Evolutionary conservation across 2,329 filamentous ascomycete species (phyloP).

Genomic region (Xylaria sp.): DNA sequence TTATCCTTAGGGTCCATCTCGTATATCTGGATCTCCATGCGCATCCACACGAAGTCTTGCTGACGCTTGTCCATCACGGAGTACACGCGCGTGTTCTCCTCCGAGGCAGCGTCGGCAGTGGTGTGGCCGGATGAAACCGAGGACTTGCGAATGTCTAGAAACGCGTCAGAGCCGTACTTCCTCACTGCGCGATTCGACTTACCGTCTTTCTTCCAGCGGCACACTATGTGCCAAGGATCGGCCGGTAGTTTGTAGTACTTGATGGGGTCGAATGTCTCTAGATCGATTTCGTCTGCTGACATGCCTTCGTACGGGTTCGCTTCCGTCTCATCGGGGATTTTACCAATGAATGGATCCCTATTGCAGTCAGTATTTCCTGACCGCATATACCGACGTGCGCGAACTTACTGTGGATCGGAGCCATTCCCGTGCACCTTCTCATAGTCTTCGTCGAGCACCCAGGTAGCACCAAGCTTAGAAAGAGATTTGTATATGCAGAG

Average conservation of each 20-base stretch:
- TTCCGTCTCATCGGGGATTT: slow-evolving; percentile 2
- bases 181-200: slow-evolving; percentile 57
- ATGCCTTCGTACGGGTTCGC: slow-evolving; percentile 36
- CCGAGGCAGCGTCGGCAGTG: slow-evolving; percentile 40
- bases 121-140: slow-evolving; percentile 34
- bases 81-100: slow-evolving; percentile 47
- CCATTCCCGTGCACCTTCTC: slow-evolving; percentile 51
- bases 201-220: slow-evolving; percentile 84
- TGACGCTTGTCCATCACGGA: slow-evolving; percentile 47
- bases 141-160: slow-evolving; percentile 44
- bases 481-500: slow-evolving; percentile 94
- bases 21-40: slow-evolving; percentile 95
- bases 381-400: neutral
- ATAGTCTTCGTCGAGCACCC: slow-evolving; percentile 71
- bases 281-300: slow-evolving; percentile 35
- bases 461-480: slow-evolving; percentile 83
- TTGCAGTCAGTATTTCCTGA: slow-evolving; percentile 11
- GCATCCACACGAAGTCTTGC: slow-evolving; percentile 80
- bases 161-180: slow-evolving; percentile 49
- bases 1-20: slow-evolving; percentile 76
- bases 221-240: slow-evolving; percentile 92
- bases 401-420: slow-evolving; percentile 44
- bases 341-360: slow-evolving; percentile 23
- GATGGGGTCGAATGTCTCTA: slow-evolving; percentile 51
- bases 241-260: slow-evolving; percentile 82